Evolutionary conservation across 257 asterid species (phyloP).

Genomic region (Handroanthus guayacan): DNA sequence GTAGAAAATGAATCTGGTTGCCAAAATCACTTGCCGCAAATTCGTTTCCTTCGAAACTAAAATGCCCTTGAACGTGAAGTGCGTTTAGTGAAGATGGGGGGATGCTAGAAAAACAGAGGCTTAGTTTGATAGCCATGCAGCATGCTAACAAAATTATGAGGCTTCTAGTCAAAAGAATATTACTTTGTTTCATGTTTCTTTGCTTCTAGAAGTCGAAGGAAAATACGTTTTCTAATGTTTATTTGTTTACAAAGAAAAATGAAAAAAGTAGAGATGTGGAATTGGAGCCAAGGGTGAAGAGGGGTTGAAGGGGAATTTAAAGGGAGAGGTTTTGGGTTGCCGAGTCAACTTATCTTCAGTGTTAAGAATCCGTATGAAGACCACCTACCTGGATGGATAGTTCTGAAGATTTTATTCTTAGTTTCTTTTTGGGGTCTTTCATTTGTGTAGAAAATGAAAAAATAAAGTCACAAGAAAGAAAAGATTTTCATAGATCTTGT

Average conservation of each 20-base stretch:
- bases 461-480: conserved; percentile 42
- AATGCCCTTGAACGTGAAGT: conserved; percentile 62
- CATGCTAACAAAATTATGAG: conserved; percentile 47
- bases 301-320: conserved; percentile 61
- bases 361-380: conserved; percentile 70
- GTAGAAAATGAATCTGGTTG: conserved; percentile 66
- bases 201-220: conserved; percentile 39
- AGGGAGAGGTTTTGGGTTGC: conserved; percentile 44
- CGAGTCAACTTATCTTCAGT: conserved; percentile 70
- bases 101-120: conserved; percentile 44
- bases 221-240: conserved; percentile 18
- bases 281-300: conserved; percentile 39
- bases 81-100: conserved; percentile 50
- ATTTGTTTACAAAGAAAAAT: conserved; percentile 26
- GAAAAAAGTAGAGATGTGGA: conserved; percentile 30
- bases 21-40: conserved; percentile 85
- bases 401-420: conserved; percentile 40
- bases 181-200: conserved; percentile 49
- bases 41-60: conserved; percentile 61
- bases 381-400: conserved; percentile 55
- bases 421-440: conserved; percentile 36
- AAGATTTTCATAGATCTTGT: conserved; percentile 66
- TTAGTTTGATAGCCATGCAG: conserved; percentile 52
- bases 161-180: conserved; percentile 42
- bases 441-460: conserved; percentile 34